Conservation (phyloP, 768 basidiomycete species). For the Lanmaoa pseudosensibilis region DNA sequence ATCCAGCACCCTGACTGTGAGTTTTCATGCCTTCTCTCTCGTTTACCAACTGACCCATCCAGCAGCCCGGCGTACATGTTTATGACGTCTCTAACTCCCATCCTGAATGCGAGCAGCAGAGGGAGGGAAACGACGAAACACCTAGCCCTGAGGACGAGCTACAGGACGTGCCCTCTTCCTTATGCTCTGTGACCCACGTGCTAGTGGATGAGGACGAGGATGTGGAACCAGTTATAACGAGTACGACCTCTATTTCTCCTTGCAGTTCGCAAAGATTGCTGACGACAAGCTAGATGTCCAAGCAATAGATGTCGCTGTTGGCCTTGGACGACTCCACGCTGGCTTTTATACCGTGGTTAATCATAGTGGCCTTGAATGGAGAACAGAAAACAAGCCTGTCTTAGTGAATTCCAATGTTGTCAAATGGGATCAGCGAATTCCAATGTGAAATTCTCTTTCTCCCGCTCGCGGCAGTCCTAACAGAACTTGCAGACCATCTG, state of each 20-base stretch:
- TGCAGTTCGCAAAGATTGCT: neutral
- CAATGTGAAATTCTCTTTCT: neutral
- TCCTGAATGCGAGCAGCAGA: neutral
- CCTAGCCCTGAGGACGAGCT: neutral
- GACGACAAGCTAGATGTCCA: neutral
- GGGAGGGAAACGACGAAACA: neutral
- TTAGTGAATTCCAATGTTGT: neutral
- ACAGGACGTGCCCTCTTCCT: neutral
- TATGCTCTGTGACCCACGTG: neutral
- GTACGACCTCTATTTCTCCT: neutral
- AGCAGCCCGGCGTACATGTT: too few relatives aligned
- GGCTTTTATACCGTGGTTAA: slow-evolving; percentile 3
- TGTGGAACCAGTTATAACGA: neutral
- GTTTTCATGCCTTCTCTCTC: too few relatives aligned
- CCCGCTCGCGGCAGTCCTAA: neutral
- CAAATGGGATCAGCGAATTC: slow-evolving; percentile 3
- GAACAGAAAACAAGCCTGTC: neutral
- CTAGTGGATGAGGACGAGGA: neutral
- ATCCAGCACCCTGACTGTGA: too few relatives aligned
- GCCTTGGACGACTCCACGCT: neutral
- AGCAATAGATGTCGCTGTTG: neutral
- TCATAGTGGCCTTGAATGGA: neutral
- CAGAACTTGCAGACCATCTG: neutral
- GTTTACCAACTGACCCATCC: too few relatives aligned
- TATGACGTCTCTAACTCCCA: too few relatives aligned